Evolutionary conservation across 2,329 filamentous ascomycete species (phyloP).

Genomic region (Dichotomopilus funicola): DNA sequence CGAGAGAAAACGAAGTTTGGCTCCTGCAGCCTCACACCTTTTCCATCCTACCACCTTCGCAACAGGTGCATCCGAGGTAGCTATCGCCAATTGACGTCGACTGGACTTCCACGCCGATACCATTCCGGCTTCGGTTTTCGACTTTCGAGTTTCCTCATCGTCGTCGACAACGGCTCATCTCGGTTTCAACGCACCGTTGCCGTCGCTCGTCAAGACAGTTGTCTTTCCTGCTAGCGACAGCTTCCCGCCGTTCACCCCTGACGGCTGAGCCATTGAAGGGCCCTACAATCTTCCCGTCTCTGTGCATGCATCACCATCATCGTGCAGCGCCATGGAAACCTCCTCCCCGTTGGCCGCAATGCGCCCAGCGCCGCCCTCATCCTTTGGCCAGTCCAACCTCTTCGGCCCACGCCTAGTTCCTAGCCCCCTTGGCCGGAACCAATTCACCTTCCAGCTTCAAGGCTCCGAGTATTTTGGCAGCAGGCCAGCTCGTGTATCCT

Average conservation of each 20-base stretch:
- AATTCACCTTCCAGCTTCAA: slow-evolving; percentile 42
- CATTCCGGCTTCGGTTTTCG: not conserved
- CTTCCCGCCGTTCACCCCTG: too few relatives aligned
- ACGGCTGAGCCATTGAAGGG: too few relatives aligned
- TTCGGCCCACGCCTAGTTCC: slow-evolving; percentile 47
- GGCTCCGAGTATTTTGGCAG: slow-evolving; percentile 73
- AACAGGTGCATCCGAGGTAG: slow-evolving; percentile 12
- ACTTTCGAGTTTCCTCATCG: not conserved
- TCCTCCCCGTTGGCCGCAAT: slow-evolving; percentile 92
- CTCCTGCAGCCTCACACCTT: slow-evolving; percentile 17
- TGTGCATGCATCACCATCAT: slow-evolving; percentile 10
- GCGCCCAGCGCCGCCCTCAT: slow-evolving; percentile 60
- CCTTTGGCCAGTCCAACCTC: slow-evolving; percentile 53
- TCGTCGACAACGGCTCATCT: not conserved
- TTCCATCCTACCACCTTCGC: slow-evolving; percentile 9
- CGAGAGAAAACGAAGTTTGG: slow-evolving; percentile 23
- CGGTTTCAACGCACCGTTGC: not conserved
- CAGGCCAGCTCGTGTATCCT: slow-evolving; percentile 74
- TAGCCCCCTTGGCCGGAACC: slow-evolving; percentile 41
- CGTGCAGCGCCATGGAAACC: slow-evolving; percentile 63
- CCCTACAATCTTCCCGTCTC: not conserved
- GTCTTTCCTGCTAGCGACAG: not conserved
- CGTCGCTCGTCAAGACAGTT: not conserved
- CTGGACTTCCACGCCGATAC: not conserved
- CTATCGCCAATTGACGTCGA: slow-evolving; percentile 16